Evolutionary conservation across 2,329 filamentous ascomycete genomes (phyloP), one percentile per base, ranked within the genome.

Genomic region (Aspergillus ochraceoroseus): DNA sequence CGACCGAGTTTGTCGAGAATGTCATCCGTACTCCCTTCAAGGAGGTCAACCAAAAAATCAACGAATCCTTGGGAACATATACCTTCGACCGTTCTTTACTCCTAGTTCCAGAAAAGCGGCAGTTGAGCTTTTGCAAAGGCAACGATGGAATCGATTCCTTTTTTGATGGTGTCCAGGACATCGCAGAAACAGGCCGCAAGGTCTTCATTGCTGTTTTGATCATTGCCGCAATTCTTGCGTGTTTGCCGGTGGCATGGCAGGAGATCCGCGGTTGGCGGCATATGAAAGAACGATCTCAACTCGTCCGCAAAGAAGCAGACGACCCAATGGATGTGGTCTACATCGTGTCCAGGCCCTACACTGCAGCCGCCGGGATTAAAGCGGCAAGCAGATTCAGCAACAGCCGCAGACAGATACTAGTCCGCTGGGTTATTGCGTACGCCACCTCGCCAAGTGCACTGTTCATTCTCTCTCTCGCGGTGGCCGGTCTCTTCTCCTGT

Each of bases 281-380:
- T 20, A 85, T 88, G 73, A 77, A 83, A 61, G 71, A 82, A 51
- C 81, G 83, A 43, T 78, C 85, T 14, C 70, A 73, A 40, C 71
- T 88, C 20, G 75, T 94, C 52, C 70, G 74, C 31, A 70, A 76
- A 51, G 72, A 82, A 40, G 76, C 79, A 19, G 80, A 81, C 58
- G 88, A 96, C 56, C 77, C 84, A 1, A 80, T 95, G 74, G 90
- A 96, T 59, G 80, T 89, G 23, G 79, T 94, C 28, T 94, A 95
- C 66, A 84, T 95, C 51, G 80, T 83, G 20, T 89, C 87, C 22
- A 79, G 87, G 14, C 88, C 90, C 1, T 79, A 83, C 53, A 86
- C 87, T 1, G 79, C 87, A 1, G 74, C 74, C 2, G 68, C 76
- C 18, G 90, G 89, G 27, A 76, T 95, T 60, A 82, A 77, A 65